Base-by-base conservation (phyloP, 768 basidiomycete genomes). In the Gymnopilus dilepis region DNA sequence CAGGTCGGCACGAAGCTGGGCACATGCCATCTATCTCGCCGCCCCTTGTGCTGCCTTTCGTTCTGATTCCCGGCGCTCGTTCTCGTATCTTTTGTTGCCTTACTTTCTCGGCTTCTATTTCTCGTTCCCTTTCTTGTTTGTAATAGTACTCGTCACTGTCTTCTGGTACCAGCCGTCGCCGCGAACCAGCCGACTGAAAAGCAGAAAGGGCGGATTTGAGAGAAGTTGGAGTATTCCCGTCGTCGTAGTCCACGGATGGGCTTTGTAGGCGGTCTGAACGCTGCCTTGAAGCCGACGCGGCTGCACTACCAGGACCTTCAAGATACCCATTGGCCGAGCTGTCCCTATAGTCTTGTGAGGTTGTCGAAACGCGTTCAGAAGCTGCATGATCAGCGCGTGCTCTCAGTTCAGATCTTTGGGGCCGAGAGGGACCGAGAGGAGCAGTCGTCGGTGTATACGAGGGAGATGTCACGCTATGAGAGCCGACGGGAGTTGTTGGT, bases 11-110 rank as follows among this genome's bases (percentile, higher is more conserved):
- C 37, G 34, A 40, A 59, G 11, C 15, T 28, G 60, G 22, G 21
- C 15, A 42, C 87, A 67, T 73, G 89, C 92, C 91, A 72, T 96
- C 95, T 66, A 97, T 92, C 70, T 95, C 93, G 6, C 92, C 94
- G 47, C 84, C 82, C 70, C 82, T 86, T 42, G 85, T 78, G 66
- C 80, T 85, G 37, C 84, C 82, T 57, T 80, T 84, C 12, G 72
- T 69, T 61, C 77, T 78, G 56, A 86, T 78, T 31, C 86, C 85
- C 34, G 90, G 87, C 28, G 84, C 84, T 70, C 84, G 87, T 59
- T 91, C 88, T 64, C 80, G 81, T 69, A 91, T 88, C 60, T 87
- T 82, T 66, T 86, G 85, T 67, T 92, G 91, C 47, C 86, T 82
- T n/a, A 70, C 78, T 66, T 77, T 85, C 72, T 91, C 89, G 9